These are phyloP conservation scores for Fusarium protoensiforme DNA, from an alignment of 2,329 filamentous ascomycete genomes.

Conservation along the genomic window DNA sequence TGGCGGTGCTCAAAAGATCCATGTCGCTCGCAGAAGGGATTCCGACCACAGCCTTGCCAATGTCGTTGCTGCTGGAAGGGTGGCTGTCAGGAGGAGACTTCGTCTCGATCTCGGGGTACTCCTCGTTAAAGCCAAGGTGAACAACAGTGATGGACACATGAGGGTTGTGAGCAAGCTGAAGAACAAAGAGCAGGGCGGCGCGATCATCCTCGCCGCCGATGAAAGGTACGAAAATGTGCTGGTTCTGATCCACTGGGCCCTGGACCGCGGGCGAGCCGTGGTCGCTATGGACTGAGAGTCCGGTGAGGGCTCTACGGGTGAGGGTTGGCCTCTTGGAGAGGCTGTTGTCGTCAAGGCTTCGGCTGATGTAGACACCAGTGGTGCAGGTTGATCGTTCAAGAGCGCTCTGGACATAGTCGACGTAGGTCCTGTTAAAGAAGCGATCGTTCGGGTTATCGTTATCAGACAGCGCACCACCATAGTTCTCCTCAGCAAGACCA, in stretches of 20 bases:
- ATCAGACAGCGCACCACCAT: constrained; percentile 21
- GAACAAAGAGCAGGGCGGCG: constrained; percentile 80
- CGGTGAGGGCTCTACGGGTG: constrained; percentile 45
- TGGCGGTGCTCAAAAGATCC: constrained; percentile 43
- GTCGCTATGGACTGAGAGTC: constrained; percentile 44
- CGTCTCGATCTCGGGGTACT: constrained; percentile 25
- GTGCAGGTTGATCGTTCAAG: constrained; percentile 80
- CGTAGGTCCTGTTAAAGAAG: constrained; percentile 62
- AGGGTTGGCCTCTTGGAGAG: constrained; percentile 59
- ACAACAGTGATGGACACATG: constrained; percentile 83
- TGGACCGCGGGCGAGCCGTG: constrained; percentile 63
- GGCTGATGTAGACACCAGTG: constrained; percentile 64
- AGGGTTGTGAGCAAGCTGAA: constrained; percentile 84
- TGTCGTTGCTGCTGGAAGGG: constrained; percentile 15
- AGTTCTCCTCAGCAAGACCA: constrained; percentile 70
- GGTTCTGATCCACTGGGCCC: constrained; percentile 72
- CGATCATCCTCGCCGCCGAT: constrained; percentile 87
- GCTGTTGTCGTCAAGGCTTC: constrained; percentile 47
- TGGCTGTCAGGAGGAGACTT: not conserved
- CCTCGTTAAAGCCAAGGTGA: constrained; percentile 48
- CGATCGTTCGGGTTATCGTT: constrained; percentile 36
- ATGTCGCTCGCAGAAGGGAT: constrained; percentile 38
- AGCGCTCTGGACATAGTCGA: constrained; percentile 76
- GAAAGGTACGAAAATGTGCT: constrained; percentile 89
- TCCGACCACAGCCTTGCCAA: constrained; percentile 11